Conservation (phyloP, 495 filamentous ascomycete genomes). For the Chlorociboria aeruginascens region DNA sequence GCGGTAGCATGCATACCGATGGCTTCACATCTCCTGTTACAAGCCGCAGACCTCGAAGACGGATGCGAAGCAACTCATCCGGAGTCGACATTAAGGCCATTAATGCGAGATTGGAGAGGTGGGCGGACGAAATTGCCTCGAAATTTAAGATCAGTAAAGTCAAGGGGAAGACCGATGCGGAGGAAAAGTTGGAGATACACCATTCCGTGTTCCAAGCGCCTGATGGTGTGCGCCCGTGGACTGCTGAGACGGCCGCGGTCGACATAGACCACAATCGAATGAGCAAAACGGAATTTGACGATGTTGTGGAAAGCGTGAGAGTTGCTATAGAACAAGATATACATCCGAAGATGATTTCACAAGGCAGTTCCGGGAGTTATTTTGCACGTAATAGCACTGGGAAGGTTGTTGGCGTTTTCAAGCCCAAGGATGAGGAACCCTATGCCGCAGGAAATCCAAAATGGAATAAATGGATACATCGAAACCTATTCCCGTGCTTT, state of each 20-base stretch:
- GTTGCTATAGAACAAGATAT: slow-evolving; percentile 81
- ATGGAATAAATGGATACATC: slow-evolving; percentile 93
- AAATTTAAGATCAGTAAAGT: slow-evolving; percentile 84
- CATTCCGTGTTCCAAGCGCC: slow-evolving; percentile 93
- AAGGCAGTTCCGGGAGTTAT: slow-evolving; percentile 95
- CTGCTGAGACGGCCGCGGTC: slow-evolving; percentile 55
- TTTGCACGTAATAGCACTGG: slow-evolving; percentile 87
- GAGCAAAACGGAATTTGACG: slow-evolving; percentile 74
- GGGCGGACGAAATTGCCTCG: slow-evolving; percentile 96
- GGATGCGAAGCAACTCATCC: slow-evolving; percentile 63
- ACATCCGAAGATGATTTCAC: slow-evolving; percentile 90
- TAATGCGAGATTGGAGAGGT: slow-evolving; percentile 88
- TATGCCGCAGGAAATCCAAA: slow-evolving; percentile 88
- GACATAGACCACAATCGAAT: slow-evolving; percentile 39
- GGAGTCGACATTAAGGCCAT: slow-evolving; percentile 98
- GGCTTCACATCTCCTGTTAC: slow-evolving; percentile 13
- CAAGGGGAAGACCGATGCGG: slow-evolving; percentile 61
- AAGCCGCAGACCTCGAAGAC: slow-evolving; percentile 29
- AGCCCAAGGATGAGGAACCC: slow-evolving; percentile 98
- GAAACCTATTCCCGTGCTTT: slow-evolving; percentile 92
- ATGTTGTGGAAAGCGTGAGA: slow-evolving; percentile 79
- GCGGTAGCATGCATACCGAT: slow-evolving; percentile 46
- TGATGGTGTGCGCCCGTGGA: slow-evolving; percentile 67
- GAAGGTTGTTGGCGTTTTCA: slow-evolving; percentile 95
- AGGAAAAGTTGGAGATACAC: slow-evolving; percentile 88